phyloP scores from a whole-genome alignment of 2,329 filamentous ascomycete genomes.

The Phaeophleospora eucalypticola region DNA sequence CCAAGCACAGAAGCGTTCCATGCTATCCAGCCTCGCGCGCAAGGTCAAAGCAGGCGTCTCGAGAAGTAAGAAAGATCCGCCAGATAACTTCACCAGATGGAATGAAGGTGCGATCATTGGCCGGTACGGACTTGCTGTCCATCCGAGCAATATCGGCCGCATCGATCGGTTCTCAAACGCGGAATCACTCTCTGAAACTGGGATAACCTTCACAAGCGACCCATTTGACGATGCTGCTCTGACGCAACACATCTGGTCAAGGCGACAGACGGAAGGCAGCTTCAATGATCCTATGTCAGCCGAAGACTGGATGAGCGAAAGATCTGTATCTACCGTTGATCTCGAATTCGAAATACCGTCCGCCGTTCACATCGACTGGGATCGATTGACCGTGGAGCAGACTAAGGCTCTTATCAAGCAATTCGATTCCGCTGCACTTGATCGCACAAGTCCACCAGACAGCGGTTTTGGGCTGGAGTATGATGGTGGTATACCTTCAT shows the following conservation, averaged over 20 bases:
- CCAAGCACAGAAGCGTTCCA: not conserved
- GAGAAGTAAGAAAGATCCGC: not conserved
- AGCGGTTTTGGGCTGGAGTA: constrained; percentile 12
- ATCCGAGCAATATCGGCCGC: not conserved
- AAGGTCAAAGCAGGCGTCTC: not conserved
- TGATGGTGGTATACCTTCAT: constrained; percentile 4
- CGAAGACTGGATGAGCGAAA: not conserved
- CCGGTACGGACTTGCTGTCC: not conserved
- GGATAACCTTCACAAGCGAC: too few species aligned
- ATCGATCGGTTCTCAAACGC: too few species aligned
- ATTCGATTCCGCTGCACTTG: not conserved
- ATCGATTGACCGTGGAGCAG: not conserved
- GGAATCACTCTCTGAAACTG: too few species aligned
- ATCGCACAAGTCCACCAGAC: constrained; percentile 14
- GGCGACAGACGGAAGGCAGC: not conserved
- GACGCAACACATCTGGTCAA: not conserved
- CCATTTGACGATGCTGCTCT: not conserved
- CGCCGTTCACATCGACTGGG: too few species aligned
- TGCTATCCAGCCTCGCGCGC: not conserved
- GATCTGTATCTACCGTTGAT: too few species aligned
- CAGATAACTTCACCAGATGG: constrained; percentile 7
- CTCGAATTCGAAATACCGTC: too few species aligned
- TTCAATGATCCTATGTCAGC: not conserved
- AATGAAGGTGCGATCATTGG: not conserved
- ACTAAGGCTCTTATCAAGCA: not conserved